A percentile compares a stretch with the other conserved stretches of the same genome.
Conservation (phyloP, 2,329 filamentous ascomycete species). For the Aureobasidium musti region DNA sequence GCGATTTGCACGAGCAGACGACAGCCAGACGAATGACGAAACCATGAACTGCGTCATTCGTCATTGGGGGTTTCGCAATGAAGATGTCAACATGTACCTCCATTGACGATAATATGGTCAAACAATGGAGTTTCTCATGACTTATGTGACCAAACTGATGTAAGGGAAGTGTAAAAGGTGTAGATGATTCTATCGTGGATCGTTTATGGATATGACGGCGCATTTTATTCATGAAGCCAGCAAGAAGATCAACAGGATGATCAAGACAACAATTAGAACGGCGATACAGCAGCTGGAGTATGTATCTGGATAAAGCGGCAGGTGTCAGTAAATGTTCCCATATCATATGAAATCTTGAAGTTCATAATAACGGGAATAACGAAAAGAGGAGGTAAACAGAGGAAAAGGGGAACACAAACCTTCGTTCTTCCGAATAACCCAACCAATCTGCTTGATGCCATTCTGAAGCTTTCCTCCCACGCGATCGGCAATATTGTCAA, state of each 20-base stretch:
- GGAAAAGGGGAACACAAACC: constrained; percentile 52
- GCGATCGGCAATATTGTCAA: constrained; percentile 81
- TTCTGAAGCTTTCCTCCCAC: constrained; percentile 83
- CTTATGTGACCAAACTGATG: background rate
- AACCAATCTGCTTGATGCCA: constrained; percentile 81
- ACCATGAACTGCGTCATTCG: constrained; percentile 1
- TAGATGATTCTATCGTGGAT: background rate
- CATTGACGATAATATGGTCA: background rate
- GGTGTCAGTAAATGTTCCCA: background rate
- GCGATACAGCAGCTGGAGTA: constrained; percentile 89
- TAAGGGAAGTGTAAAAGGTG: background rate
- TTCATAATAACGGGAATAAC: background rate
- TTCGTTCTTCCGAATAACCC: constrained; percentile 87
- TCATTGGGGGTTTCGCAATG: background rate
- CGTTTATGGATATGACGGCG: background rate
- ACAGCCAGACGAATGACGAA: background rate
- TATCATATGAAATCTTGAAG: background rate
- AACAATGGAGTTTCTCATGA: background rate
- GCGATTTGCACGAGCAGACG: background rate
- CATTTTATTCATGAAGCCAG: constrained; percentile 56
- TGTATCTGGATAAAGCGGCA: constrained; percentile 51
- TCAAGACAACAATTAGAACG: constrained; percentile 82
- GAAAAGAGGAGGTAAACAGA: background rate
- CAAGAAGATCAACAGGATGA: constrained; percentile 80
- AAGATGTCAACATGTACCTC: background rate